Evolutionary conservation across 1,284 basidiomycete genomes (phyloP).

Genomic region (Chalciporus sp.): DNA sequence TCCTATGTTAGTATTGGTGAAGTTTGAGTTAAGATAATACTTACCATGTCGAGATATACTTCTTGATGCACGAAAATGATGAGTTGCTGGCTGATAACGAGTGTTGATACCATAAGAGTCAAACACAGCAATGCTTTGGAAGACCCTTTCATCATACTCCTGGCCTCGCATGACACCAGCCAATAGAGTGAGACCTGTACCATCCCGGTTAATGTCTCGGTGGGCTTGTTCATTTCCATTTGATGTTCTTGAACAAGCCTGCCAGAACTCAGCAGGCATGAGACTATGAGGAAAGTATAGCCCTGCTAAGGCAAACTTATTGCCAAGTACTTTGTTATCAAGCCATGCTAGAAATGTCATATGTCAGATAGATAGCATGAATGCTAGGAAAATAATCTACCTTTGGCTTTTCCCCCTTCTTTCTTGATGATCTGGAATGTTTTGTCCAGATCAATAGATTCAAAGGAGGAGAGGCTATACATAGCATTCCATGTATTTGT

Average conservation of each 20-base stretch:
- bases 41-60: no score
- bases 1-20: no score
- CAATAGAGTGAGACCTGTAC: slow-evolving; percentile 1
- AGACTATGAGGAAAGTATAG: slow-evolving; percentile 4
- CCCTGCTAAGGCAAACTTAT: slow-evolving; percentile 2
- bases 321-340: neutral
- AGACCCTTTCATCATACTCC: neutral
- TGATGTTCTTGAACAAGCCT: slow-evolving; percentile 7
- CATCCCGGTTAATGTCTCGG: slow-evolving; percentile 3
- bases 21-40: no score
- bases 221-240: slow-evolving; percentile 13
- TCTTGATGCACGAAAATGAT: neutral
- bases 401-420: slow-evolving; percentile 5
- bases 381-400: neutral
- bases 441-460: neutral
- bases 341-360: neutral
- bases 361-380: no score
- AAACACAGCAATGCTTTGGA: neutral
- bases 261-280: slow-evolving; percentile 1
- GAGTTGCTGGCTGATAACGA: neutral
- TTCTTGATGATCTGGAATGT: neutral
- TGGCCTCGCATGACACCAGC: slow-evolving; percentile 5
- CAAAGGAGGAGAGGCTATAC: slow-evolving; percentile 1
- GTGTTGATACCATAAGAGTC: slow-evolving; percentile 1
- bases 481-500: slow-evolving; percentile 1